phyloP scores from a whole-genome alignment of 2,329 filamentous ascomycete species.

The Pseudocercospora eumusae region DNA sequence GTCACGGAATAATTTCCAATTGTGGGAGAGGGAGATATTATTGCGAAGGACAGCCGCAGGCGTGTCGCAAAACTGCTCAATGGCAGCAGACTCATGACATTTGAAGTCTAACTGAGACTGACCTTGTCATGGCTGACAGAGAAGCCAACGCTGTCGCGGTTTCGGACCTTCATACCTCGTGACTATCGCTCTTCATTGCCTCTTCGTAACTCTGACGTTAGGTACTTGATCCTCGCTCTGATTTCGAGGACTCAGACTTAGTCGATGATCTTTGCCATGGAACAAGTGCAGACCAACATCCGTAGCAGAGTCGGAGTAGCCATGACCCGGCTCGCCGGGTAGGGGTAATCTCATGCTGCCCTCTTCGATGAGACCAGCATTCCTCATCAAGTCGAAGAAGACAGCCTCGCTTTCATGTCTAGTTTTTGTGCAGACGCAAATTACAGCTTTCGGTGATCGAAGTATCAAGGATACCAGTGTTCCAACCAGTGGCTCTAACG shows the following conservation, averaged over 20 bases:
- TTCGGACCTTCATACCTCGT: neutral
- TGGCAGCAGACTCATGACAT: neutral
- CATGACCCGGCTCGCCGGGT: slow-evolving; percentile 38
- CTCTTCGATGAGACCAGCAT: slow-evolving; percentile 37
- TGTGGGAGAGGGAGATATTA: neutral
- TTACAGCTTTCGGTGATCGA: slow-evolving; percentile 51
- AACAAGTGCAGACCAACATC: slow-evolving; percentile 41
- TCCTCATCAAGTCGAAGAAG: slow-evolving; percentile 63
- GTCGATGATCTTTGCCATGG: slow-evolving; percentile 35
- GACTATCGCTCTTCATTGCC: neutral
- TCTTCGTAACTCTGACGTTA: slow-evolving; percentile 18
- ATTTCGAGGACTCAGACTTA: slow-evolving; percentile 36
- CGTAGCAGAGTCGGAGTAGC: slow-evolving; percentile 41
- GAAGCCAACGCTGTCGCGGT: neutral
- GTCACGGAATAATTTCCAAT: neutral
- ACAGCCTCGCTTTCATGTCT: slow-evolving; percentile 66
- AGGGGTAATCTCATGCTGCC: slow-evolving; percentile 36
- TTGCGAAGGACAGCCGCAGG: too few relatives aligned
- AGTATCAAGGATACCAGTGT: slow-evolving; percentile 55
- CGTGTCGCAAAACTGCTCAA: neutral
- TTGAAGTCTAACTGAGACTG: neutral
- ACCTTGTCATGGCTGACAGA: neutral
- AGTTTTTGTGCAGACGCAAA: slow-evolving; percentile 66
- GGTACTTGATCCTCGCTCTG: slow-evolving; percentile 36
- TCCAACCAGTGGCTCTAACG: slow-evolving; percentile 62